Percentiles rank a stretch among this genome's conserved stretches.
These are phyloP conservation scores for Boletus huronensis DNA, from an alignment of 768 basidiomycete genomes.

Conservation along the genomic window DNA sequence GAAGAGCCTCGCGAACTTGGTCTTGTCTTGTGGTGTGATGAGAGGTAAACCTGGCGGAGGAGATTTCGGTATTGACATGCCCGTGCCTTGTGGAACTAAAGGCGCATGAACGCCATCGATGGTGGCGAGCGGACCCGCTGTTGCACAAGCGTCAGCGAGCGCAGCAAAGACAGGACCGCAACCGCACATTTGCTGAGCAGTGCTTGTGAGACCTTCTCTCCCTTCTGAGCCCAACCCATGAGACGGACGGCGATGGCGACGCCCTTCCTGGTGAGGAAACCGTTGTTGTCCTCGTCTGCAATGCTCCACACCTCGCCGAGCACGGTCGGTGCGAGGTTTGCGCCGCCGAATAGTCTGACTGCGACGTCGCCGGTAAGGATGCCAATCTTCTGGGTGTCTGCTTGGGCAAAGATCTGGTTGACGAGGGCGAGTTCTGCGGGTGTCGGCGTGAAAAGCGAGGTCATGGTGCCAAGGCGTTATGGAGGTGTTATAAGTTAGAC, in stretches of 20 bases:
- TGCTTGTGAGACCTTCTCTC: constrained; percentile 60
- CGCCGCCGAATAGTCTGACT: constrained; percentile 79
- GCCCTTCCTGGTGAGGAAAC: constrained; percentile 84
- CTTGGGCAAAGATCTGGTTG: constrained; percentile 66
- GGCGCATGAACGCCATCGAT: constrained; percentile 64
- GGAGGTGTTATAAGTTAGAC: constrained; percentile 23
- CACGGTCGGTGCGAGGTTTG: constrained; percentile 69
- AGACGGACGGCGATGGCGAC: constrained; percentile 86
- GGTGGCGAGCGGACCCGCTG: constrained; percentile 81
- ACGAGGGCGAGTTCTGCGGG: constrained; percentile 55
- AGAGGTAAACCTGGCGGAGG: constrained; percentile 58
- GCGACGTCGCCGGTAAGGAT: constrained; percentile 90
- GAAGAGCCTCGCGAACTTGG: constrained; percentile 83
- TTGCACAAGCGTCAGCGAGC: constrained; percentile 12
- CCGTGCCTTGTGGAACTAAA: constrained; percentile 54
- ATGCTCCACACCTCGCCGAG: constrained; percentile 94
- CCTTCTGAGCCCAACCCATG: constrained; percentile 91
- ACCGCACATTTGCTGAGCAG: constrained; percentile 69
- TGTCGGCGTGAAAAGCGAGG: constrained; percentile 44
- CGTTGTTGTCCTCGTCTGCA: constrained; percentile 91
- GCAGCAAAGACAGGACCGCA: neutral
- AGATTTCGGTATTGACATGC: constrained; percentile 58
- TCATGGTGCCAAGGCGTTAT: constrained; percentile 30
- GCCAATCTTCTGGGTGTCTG: constrained; percentile 76
- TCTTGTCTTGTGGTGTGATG: constrained; percentile 74